A percentile compares a stretch with the other conserved stretches of the same genome.
Evolutionary conservation across 306 rosid genomes (phyloP).

Genomic region (Neltuma alba): DNA sequence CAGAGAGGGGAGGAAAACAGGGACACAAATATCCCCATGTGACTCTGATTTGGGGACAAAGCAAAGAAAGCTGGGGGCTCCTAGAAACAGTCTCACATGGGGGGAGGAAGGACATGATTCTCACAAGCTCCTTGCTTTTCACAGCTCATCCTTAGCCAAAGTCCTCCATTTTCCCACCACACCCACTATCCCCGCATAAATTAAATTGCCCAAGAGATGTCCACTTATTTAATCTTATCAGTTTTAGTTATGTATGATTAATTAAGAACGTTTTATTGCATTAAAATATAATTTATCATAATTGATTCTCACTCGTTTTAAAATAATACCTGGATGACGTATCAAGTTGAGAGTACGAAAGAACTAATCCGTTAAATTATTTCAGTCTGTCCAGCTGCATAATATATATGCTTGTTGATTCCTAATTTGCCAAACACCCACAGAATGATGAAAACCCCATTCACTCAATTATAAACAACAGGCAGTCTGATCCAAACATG

Average conservation of each 20-base stretch:
- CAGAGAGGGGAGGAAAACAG: slow-evolving; percentile 39
- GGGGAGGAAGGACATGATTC: slow-evolving; percentile 65
- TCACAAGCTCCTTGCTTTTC: slow-evolving; percentile 45
- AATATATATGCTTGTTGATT: background rate
- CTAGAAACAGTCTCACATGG: slow-evolving; percentile 81
- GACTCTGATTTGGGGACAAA: slow-evolving; percentile 78
- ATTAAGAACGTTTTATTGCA: background rate
- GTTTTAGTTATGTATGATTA: background rate
- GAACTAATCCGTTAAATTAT: background rate
- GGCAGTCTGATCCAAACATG: background rate
- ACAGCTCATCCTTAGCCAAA: slow-evolving; percentile 74
- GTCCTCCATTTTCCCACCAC: slow-evolving; percentile 42
- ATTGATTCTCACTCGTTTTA: background rate
- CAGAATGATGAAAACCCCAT: slow-evolving; percentile 34
- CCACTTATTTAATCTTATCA: slow-evolving; percentile 28
- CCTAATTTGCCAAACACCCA: slow-evolving; percentile 31
- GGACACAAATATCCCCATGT: slow-evolving; percentile 65
- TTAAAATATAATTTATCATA: background rate
- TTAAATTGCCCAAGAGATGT: slow-evolving; percentile 37
- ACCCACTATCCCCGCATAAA: slow-evolving; percentile 27
- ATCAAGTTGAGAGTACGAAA: background rate
- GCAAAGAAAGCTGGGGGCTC: slow-evolving; percentile 66
- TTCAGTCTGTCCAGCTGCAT: background rate
- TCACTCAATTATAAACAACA: background rate
- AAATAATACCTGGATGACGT: background rate